Percentiles rank a stretch among this genome's conserved stretches.
These are phyloP conservation scores for Mycocentrospora acerina DNA, from an alignment of 2,329 filamentous ascomycete genomes.

Conservation along the genomic window DNA sequence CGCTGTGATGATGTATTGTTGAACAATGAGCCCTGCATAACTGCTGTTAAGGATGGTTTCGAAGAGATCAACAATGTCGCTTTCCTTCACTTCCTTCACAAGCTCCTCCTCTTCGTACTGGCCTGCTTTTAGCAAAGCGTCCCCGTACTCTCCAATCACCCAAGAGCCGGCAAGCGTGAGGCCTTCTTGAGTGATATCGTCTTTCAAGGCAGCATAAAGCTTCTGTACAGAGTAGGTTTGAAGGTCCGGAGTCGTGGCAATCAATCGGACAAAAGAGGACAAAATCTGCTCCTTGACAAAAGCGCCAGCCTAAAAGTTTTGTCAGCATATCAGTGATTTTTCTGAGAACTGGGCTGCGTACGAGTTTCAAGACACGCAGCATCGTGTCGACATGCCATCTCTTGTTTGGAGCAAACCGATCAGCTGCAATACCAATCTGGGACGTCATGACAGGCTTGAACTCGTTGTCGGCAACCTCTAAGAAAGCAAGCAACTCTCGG, in stretches of 20 bases:
- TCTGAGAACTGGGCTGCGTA: conserved; percentile 16
- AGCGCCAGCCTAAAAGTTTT: conserved; percentile 67
- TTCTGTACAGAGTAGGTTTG: conserved; percentile 98
- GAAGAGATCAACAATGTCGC: conserved; percentile 91
- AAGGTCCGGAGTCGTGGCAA: conserved; percentile 89
- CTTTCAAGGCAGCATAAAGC: conserved; percentile 84
- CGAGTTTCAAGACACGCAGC: conserved; percentile 83
- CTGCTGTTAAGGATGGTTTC: conserved; percentile 89
- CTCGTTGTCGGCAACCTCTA: conserved; percentile 96
- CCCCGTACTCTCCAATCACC: conserved; percentile 97
- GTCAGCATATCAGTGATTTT: conserved; percentile 10
- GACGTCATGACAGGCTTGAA: conserved; percentile 99
- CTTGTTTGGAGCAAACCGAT: conserved; percentile 94
- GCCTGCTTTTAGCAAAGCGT: conserved; percentile 82
- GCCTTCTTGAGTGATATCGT: conserved; percentile 97
- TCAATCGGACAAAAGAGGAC: conserved; percentile 92
- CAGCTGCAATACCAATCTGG: conserved; percentile 95
- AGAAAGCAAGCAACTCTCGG: conserved; percentile 86
- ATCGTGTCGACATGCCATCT: conserved; percentile 99
- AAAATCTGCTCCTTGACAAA: conserved; percentile 98
- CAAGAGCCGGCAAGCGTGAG: conserved; percentile 90
- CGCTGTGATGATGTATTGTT: conserved; percentile 93
- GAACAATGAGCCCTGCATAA: conserved; percentile 86
- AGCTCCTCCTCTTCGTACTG: conserved; percentile 94
- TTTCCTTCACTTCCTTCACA: conserved; percentile 78